These are phyloP conservation scores for Fusarium goolgardi DNA, from an alignment of 2,329 filamentous ascomycete species.

Conservation along the genomic window DNA sequence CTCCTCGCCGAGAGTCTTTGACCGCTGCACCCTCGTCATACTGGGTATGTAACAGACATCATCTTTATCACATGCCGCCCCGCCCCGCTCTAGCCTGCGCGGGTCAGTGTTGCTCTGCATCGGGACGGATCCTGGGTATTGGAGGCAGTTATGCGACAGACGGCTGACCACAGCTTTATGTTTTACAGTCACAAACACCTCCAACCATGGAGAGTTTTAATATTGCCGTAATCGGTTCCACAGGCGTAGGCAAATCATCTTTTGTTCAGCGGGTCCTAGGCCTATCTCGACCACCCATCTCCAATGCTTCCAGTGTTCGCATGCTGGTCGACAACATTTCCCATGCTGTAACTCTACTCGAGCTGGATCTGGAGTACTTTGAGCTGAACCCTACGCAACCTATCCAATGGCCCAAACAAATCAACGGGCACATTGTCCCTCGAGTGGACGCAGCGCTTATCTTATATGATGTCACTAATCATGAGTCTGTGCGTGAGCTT, in stretches of 20 bases:
- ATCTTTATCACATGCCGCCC: constrained; percentile 39
- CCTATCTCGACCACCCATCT: constrained; percentile 63
- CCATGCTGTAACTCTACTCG: constrained; percentile 71
- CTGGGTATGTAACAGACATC: constrained; percentile 52
- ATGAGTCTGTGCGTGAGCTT: constrained; percentile 78
- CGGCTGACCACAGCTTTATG: constrained; percentile 43
- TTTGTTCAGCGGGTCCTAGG: constrained; percentile 74
- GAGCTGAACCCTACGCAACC: constrained; percentile 67
- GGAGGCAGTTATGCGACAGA: constrained; percentile 35
- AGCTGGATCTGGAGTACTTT: constrained; percentile 74
- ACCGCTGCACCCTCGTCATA: constrained; percentile 53
- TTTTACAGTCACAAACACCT: constrained; percentile 49
- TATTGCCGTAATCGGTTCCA: constrained; percentile 74
- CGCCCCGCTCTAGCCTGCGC: constrained; percentile 36
- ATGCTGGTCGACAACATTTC: constrained; percentile 68
- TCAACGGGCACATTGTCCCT: constrained; percentile 77
- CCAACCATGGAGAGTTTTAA: constrained; percentile 69
- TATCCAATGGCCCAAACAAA: constrained; percentile 75
- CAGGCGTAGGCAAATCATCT: constrained; percentile 74
- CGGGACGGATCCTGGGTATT: neutral
- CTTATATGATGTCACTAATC: constrained; percentile 87
- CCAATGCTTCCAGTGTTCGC: constrained; percentile 66
- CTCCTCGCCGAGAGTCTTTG: constrained; percentile 62
- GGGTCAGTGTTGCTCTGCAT: constrained; percentile 40
- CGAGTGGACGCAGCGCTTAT: constrained; percentile 85